Base-by-base conservation (phyloP, 2,329 filamentous ascomycete genomes). In the Nemania diffusa region DNA sequence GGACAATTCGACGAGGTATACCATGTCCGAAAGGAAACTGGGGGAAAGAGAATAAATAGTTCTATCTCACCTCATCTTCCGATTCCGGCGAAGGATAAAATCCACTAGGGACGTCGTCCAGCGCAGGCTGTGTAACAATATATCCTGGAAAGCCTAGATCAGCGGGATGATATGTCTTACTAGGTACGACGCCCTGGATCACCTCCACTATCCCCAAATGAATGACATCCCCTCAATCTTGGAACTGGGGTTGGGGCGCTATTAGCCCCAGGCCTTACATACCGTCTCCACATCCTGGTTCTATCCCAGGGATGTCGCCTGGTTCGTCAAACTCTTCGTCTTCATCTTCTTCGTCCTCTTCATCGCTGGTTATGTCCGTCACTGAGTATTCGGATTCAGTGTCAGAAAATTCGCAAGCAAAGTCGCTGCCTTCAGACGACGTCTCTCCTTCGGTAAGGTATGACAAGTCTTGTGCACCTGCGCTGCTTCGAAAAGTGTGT, bases 111-210 rank as follows among this genome's bases (percentile, higher is more conserved):
- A 97, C 90, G 70, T 97, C 93, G 73, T 97, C 94, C 44, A 97
- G 87, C 0, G 94, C 95, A 2, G 95, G 95, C 73, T 98, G 95
- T 0, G 94, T 98, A 62, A 98, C 90, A 58, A 92, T 86, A 69
- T 97, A 91, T 15, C 90, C 74, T 76, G 48, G 42, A 57, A 32
- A 65, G 27, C 55, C 29, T 67, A 61, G 50, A 69, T 67, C 63
- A 71, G 64, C 61, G 62, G 60, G 50, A 32, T 62, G 66, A 48
- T 37, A 61, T 66, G n/a, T 52, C 50, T 57, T 59, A 24, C 42
- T 26, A 46, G 32, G n/a, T 60, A 46, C 51, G 52, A 59, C 46
- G 52, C 56, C 52, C 32, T 66, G 8, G 46, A 57, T 67, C 67
- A 67, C 64, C 68, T 66, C 62, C 62, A 37, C 69, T 56, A 53